These are phyloP conservation scores for Aspergillus diversus DNA, from an alignment of 495 filamentous ascomycete genomes.

Conservation along the genomic window DNA sequence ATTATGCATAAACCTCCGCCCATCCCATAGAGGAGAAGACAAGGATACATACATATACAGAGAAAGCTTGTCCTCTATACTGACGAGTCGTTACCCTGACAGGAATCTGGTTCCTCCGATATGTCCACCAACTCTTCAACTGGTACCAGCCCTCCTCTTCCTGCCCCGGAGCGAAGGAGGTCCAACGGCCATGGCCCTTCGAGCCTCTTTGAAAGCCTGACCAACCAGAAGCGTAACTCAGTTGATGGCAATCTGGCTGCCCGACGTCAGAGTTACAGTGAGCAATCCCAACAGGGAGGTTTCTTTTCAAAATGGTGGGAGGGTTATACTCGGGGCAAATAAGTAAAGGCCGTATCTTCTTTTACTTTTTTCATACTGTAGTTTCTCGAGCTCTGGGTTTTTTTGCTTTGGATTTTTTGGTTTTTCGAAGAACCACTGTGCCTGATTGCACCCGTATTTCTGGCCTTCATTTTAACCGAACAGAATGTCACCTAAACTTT, in stretches of 20 bases:
- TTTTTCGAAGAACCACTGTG: no score
- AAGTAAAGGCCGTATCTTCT: neutral
- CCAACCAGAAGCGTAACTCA: constrained; percentile 55
- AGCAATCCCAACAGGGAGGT: constrained; percentile 48
- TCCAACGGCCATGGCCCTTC: constrained; percentile 38
- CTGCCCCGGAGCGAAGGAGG: constrained; percentile 34
- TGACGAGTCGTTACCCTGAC: neutral
- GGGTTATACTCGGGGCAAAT: constrained; percentile 45
- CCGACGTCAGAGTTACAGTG: constrained; percentile 52
- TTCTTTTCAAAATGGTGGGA: constrained; percentile 59
- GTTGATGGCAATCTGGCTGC: constrained; percentile 40
- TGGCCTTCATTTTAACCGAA: no score
- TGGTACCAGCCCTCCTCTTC: constrained; percentile 11
- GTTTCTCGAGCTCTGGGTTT: neutral
- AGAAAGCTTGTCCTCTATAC: no score
- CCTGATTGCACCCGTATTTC: no score
- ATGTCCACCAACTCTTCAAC: constrained; percentile 17
- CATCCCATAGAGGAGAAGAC: neutral
- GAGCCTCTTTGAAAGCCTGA: constrained; percentile 51
- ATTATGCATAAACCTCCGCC: no score
- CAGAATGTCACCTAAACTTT: no score
- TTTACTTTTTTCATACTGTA: neutral
- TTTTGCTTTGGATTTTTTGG: no score
- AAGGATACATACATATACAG: no score
- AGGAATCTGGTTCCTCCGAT: constrained; percentile 25